Conservation (phyloP, 163 green algal genomes). For the Scenedesmus sp. region DNA sequence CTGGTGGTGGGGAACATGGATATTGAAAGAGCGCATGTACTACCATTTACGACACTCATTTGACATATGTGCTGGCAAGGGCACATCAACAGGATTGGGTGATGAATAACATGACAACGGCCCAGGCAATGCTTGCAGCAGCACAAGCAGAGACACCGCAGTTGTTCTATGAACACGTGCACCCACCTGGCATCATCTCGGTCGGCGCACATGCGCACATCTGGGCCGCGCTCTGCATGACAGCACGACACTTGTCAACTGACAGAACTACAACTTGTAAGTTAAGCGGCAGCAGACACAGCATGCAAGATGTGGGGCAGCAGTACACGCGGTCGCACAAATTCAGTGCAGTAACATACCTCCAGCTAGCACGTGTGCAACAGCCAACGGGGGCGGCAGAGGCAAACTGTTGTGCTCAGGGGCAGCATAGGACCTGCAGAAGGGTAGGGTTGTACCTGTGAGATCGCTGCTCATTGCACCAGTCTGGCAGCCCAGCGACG, state of each 20-base stretch:
- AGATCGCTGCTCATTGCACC: background rate
- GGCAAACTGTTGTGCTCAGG: slow-evolving; percentile 35
- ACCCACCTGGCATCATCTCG: slow-evolving; percentile 27
- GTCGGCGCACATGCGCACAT: slow-evolving; percentile 33
- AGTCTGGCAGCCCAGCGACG: background rate
- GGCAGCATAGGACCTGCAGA: slow-evolving; percentile 34
- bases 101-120: too few species aligned
- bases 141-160: background rate
- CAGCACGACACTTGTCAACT: background rate
- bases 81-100: too few species aligned
- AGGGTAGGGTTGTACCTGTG: background rate
- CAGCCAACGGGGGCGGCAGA: background rate
- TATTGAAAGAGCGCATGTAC: too few species aligned
- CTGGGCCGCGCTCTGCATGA: slow-evolving; percentile 28
- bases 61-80: background rate
- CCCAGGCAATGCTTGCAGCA: background rate
- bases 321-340: background rate
- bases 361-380: slow-evolving; percentile 36
- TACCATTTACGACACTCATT: too few species aligned
- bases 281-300: background rate
- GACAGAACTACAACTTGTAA: background rate
- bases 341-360: background rate
- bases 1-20: too few species aligned
- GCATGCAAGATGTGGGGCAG: background rate
- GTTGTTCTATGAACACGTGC: background rate